These are phyloP conservation scores for Globisporangium perplexum DNA, from an alignment of 352 stramenopile genomes.

Conservation along the genomic window DNA sequence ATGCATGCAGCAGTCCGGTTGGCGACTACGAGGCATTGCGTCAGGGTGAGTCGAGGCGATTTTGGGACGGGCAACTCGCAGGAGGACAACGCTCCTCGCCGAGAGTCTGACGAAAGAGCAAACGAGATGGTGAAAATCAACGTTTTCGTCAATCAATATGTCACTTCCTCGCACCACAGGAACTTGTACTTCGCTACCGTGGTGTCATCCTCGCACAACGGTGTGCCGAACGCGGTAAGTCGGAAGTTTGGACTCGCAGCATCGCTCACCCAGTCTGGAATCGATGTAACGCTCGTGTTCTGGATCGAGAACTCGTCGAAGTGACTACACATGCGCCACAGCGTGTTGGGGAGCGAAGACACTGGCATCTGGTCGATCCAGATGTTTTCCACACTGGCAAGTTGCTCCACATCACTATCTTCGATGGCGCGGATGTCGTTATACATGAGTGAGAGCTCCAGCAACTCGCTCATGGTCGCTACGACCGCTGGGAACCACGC, in stretches of 20 bases:
- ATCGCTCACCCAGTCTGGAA: conserved; percentile 6
- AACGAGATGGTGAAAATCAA: too few relatives aligned
- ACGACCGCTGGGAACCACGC: neutral
- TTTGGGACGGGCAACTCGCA: neutral
- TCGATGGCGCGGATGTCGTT: neutral
- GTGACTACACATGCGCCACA: conserved; percentile 4
- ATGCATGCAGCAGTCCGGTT: neutral
- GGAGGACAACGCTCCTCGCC: neutral
- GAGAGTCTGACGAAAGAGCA: neutral
- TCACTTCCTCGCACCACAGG: neutral
- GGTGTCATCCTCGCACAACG: conserved; percentile 9
- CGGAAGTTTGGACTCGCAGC: neutral
- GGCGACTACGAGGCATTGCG: neutral
- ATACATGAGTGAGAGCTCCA: conserved; percentile 2
- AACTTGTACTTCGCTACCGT: neutral
- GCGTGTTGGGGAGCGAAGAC: neutral
- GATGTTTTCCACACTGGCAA: neutral
- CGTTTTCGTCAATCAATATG: too few relatives aligned
- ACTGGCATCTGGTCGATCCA: conserved; percentile 2
- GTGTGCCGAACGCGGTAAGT: conserved; percentile 13
- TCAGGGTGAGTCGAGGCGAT: neutral
- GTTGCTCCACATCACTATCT: neutral
- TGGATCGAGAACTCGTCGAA: conserved; percentile 8
- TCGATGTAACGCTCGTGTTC: neutral
- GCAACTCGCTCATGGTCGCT: neutral